Evolutionary conservation across 441 rosid genomes (phyloP).

Genomic region (Gossypium davidsonii): DNA sequence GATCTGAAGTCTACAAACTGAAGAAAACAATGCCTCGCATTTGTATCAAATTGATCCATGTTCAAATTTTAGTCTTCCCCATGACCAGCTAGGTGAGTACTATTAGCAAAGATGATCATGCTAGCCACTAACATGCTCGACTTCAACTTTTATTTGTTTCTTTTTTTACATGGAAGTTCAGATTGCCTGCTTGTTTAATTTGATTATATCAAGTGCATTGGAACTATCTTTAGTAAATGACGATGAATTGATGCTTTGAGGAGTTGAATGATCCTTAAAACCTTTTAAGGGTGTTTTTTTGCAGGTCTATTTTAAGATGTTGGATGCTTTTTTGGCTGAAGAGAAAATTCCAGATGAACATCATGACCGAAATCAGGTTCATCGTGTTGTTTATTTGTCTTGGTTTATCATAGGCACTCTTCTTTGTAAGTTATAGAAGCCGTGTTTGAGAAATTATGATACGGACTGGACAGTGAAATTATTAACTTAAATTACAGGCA

Average conservation of each 20-base stretch:
- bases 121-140: neutral
- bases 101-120: neutral
- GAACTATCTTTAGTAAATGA: neutral
- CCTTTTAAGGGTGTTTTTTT: constrained; percentile 1
- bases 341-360: constrained; percentile 75
- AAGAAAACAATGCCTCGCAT: neutral
- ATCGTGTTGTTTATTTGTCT: constrained; percentile 5
- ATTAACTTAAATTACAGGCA: constrained; percentile 32
- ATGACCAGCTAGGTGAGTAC: neutral
- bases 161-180: neutral
- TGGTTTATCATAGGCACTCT: constrained; percentile 7
- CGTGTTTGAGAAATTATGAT: too few species aligned
- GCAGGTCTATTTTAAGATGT: constrained; percentile 77
- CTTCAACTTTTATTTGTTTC: neutral
- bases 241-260: neutral
- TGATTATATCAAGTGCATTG: neutral
- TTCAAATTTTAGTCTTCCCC: neutral
- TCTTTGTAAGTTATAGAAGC: neutral
- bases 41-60: neutral
- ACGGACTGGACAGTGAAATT: too few species aligned
- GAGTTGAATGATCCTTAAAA: constrained; percentile 11
- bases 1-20: neutral
- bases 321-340: constrained; percentile 72
- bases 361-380: constrained; percentile 65
- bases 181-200: neutral